phyloP scores from a whole-genome alignment of 2,329 filamentous ascomycete species.

The Aspergillus tanneri region DNA sequence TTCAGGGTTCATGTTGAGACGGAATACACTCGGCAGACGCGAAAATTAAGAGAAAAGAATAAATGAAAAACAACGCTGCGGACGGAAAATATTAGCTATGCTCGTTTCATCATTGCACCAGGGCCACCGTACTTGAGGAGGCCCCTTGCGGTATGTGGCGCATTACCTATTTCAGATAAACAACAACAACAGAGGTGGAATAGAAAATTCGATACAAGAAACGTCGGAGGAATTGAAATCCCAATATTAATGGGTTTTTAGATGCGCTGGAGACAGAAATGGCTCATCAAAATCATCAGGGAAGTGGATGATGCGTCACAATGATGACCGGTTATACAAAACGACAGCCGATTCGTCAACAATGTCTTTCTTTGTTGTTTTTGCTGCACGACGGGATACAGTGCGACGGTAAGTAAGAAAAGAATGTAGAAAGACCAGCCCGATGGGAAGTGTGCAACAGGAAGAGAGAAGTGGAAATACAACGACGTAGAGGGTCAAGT shows the following conservation, averaged over 20 bases:
- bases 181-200: slow-evolving; percentile 17
- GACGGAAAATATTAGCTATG: slow-evolving; percentile 16
- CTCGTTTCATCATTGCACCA: slow-evolving; percentile 12
- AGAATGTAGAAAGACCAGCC: slow-evolving; percentile 5
- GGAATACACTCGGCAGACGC: slow-evolving; percentile 26
- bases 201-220: slow-evolving; percentile 9
- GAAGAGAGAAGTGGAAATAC: slow-evolving; percentile 17
- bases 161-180: slow-evolving; percentile 23
- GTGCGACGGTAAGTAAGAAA: slow-evolving; percentile 20
- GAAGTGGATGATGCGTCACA: slow-evolving; percentile 16
- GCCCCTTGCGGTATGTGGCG: slow-evolving; percentile 22
- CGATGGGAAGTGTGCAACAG: slow-evolving; percentile 8
- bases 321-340: slow-evolving; percentile 15
- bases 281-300: slow-evolving; percentile 20
- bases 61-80: slow-evolving; percentile 16
- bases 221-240: slow-evolving; percentile 1
- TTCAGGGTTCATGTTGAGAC: slow-evolving; percentile 62
- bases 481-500: slow-evolving; percentile 11
- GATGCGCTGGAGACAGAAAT: slow-evolving; percentile 4
- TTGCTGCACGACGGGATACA: slow-evolving; percentile 13
- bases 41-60: slow-evolving; percentile 11
- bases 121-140: slow-evolving; percentile 2
- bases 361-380: slow-evolving; percentile 11
- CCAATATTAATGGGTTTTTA: background rate
- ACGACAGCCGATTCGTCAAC: slow-evolving; percentile 18